A percentile compares a stretch with the other conserved stretches of the same genome.
phyloP scores from a whole-genome alignment of 345 rosid species.

The Populus deltoides region DNA sequence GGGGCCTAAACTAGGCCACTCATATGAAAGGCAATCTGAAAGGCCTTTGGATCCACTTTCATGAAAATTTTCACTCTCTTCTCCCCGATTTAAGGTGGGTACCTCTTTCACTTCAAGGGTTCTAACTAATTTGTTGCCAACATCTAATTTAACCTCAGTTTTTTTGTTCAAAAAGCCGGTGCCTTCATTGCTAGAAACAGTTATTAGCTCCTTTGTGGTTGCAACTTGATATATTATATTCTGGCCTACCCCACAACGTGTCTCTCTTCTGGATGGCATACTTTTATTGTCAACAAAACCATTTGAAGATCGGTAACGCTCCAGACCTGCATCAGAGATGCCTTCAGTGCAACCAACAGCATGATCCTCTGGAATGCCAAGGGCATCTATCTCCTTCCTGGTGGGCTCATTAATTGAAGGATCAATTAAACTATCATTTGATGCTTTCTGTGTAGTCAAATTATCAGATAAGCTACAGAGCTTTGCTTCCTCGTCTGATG shows the following conservation, averaged over 20 bases:
- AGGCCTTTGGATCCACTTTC: slow-evolving; percentile 36
- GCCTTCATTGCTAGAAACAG: slow-evolving; percentile 32
- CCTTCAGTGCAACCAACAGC: slow-evolving; percentile 28
- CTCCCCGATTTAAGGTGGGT: slow-evolving; percentile 31
- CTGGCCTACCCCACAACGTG: slow-evolving; percentile 25
- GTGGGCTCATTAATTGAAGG: slow-evolving; percentile 37
- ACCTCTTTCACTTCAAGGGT: slow-evolving; percentile 39
- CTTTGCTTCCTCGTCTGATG: slow-evolving; percentile 34
- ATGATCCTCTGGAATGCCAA: slow-evolving; percentile 31
- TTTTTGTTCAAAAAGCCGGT: slow-evolving; percentile 26
- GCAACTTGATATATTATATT: slow-evolving; percentile 25
- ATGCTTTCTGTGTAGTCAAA: slow-evolving; percentile 21
- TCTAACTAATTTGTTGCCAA: slow-evolving; percentile 30
- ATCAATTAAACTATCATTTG: slow-evolving; percentile 20
- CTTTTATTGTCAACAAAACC: slow-evolving; percentile 22
- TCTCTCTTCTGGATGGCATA: slow-evolving; percentile 25
- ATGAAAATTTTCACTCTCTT: slow-evolving; percentile 33
- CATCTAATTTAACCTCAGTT: slow-evolving; percentile 26
- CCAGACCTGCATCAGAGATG: slow-evolving; percentile 19
- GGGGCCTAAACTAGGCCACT: slow-evolving; percentile 80
- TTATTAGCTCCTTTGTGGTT: slow-evolving; percentile 26
- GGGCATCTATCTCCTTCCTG: slow-evolving; percentile 29
- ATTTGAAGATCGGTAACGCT: slow-evolving; percentile 19
- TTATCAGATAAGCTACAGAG: slow-evolving; percentile 23
- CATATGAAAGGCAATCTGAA: slow-evolving; percentile 65